phyloP scores from a whole-genome alignment of 176 grass and related monocot genomes.

The Raddia distichophylla region DNA sequence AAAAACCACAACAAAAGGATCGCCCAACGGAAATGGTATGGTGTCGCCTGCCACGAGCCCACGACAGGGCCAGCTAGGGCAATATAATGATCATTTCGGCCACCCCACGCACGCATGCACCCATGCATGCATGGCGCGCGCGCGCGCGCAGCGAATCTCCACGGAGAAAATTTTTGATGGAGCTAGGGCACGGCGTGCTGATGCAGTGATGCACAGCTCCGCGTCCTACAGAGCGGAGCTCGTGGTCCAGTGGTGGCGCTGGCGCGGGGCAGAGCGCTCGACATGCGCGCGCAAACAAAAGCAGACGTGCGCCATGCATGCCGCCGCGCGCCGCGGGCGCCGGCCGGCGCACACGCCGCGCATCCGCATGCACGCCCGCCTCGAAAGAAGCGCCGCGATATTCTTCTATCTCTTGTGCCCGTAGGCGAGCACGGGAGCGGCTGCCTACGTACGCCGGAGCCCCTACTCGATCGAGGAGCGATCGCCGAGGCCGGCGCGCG shows the following conservation, averaged over 20 bases:
- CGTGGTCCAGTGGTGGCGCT: neutral
- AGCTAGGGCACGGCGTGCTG: too few species aligned
- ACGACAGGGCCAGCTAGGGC: too few species aligned
- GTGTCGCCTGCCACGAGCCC: too few species aligned
- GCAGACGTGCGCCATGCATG: neutral
- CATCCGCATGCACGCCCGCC: neutral
- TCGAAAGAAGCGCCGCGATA: neutral
- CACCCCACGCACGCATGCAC: neutral
- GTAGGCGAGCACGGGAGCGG: neutral
- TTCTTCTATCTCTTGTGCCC: neutral
- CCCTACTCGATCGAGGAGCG: neutral
- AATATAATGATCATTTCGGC: too few species aligned
- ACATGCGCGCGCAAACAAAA: neutral
- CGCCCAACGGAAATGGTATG: too few species aligned
- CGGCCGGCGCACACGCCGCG: neutral
- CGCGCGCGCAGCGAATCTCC: neutral
- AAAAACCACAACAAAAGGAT: too few species aligned
- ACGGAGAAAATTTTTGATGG: too few species aligned
- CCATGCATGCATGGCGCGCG: neutral
- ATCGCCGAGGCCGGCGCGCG: neutral
- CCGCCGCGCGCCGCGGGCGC: neutral
- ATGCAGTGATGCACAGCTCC: too few species aligned
- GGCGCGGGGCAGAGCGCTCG: neutral
- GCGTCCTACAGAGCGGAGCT: neutral
- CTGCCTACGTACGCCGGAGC: neutral